Evolutionary conservation across 352 stramenopile species (phyloP).

Genomic region (Blastocystis sp.): DNA sequence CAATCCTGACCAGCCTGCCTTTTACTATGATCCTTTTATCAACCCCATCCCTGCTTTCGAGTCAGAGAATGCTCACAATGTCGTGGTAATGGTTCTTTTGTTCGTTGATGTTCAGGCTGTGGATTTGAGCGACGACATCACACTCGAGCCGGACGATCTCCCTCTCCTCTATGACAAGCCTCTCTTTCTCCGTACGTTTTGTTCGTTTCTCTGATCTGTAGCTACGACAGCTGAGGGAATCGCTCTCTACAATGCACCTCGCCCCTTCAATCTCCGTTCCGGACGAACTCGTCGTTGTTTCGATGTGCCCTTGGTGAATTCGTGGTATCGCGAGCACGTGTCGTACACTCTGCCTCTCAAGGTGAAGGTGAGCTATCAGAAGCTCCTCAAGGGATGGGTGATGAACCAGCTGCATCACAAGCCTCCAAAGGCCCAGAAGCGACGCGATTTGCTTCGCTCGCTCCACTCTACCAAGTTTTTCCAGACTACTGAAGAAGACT

Average conservation of each 20-base stretch:
- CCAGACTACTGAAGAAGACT: slow-evolving; percentile 97
- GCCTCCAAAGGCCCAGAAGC: slow-evolving; percentile 81
- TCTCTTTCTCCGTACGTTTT: background rate
- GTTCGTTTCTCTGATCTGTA: slow-evolving; percentile 75
- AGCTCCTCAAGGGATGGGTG: slow-evolving; percentile 98
- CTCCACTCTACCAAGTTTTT: slow-evolving; percentile 99
- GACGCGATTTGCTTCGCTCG: slow-evolving; percentile 90
- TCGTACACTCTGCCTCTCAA: slow-evolving; percentile 95
- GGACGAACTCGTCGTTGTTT: slow-evolving; percentile 87
- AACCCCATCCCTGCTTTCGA: slow-evolving; percentile 91
- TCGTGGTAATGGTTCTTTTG: slow-evolving; percentile 63
- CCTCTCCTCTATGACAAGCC: background rate
- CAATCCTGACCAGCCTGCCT: slow-evolving; percentile 86
- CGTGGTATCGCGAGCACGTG: slow-evolving; percentile 97
- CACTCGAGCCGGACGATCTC: slow-evolving; percentile 47
- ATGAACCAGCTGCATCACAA: slow-evolving; percentile 92
- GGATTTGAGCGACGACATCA: slow-evolving; percentile 80
- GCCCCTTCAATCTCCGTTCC: slow-evolving; percentile 92
- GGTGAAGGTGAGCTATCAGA: slow-evolving; percentile 98
- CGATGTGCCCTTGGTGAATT: slow-evolving; percentile 95
- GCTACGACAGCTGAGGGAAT: slow-evolving; percentile 91
- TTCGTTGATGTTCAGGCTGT: slow-evolving; percentile 64
- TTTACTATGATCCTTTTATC: slow-evolving; percentile 92
- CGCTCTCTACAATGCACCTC: slow-evolving; percentile 90
- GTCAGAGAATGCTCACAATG: slow-evolving; percentile 63